Percentiles rank a stretch among this genome's conserved stretches.
phyloP scores from a whole-genome alignment of 1,139 yeast genomes.

The Saccharomycopsis phalli region DNA sequence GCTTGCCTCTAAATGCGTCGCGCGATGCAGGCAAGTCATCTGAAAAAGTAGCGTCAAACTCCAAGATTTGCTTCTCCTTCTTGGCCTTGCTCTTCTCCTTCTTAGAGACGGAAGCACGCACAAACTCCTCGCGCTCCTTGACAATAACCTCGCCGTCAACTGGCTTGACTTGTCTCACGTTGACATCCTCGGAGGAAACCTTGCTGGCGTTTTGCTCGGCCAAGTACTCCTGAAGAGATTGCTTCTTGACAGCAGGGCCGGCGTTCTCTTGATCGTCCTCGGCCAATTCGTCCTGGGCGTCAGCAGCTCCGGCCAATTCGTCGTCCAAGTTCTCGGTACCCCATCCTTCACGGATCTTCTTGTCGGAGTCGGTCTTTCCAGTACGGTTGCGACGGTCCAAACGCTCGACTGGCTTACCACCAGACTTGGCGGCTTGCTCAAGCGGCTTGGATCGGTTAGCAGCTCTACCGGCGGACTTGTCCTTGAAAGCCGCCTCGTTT shows the following conservation, averaged over 20 bases:
- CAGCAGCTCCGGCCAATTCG: slow-evolving; percentile 42
- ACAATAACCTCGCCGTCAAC: slow-evolving; percentile 46
- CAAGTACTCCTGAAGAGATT: slow-evolving; percentile 57
- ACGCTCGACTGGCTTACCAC: slow-evolving; percentile 30
- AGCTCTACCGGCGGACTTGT: slow-evolving; percentile 42
- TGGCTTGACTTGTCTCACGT: slow-evolving; percentile 35
- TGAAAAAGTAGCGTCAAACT: slow-evolving; percentile 55
- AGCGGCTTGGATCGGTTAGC: slow-evolving; percentile 58
- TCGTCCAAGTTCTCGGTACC: slow-evolving; percentile 58
- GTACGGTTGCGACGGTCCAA: slow-evolving; percentile 79
- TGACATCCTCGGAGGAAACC: slow-evolving; percentile 27
- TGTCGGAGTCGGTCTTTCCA: slow-evolving; percentile 75
- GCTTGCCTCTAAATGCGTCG: slow-evolving; percentile 18
- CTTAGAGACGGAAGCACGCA: slow-evolving; percentile 51
- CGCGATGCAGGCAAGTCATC: slow-evolving; percentile 30
- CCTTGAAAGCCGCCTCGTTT: slow-evolving; percentile 84
- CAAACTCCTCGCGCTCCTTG: slow-evolving; percentile 45
- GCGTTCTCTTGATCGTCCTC: slow-evolving; percentile 29
- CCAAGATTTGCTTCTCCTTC: slow-evolving; percentile 64
- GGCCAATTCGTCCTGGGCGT: slow-evolving; percentile 34
- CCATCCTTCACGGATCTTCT: slow-evolving; percentile 83
- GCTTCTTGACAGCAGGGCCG: slow-evolving; percentile 38
- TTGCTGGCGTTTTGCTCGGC: slow-evolving; percentile 41
- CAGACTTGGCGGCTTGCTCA: slow-evolving; percentile 56
- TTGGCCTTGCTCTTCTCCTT: slow-evolving; percentile 51